Percentiles rank a stretch among this genome's conserved stretches.
phyloP scores from a whole-genome alignment of 2,329 filamentous ascomycete species.

The Karstenula rhodostoma region DNA sequence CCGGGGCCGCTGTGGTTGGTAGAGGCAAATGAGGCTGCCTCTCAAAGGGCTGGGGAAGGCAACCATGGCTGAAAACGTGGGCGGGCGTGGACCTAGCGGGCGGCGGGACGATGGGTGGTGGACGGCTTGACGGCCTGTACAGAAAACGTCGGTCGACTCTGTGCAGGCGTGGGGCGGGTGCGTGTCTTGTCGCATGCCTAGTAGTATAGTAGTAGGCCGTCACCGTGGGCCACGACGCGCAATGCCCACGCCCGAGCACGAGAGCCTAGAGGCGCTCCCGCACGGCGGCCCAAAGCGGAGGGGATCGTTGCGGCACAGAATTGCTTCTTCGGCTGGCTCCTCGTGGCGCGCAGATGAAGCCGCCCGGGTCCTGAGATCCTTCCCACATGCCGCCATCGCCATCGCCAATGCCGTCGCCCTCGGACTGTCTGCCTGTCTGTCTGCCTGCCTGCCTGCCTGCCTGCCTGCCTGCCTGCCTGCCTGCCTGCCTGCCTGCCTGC shows the following conservation, averaged over 20 bases:
- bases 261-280: slow-evolving; percentile 6
- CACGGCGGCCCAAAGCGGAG: background rate
- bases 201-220: background rate
- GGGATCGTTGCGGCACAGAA: slow-evolving; percentile 4
- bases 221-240: background rate
- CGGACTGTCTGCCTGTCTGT: too few species aligned
- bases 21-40: slow-evolving; percentile 26
- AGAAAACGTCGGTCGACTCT: too few species aligned
- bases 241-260: background rate
- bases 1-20: slow-evolving; percentile 15
- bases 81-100: slow-evolving; percentile 17
- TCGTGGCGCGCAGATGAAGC: slow-evolving; percentile 36
- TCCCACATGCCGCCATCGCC: background rate
- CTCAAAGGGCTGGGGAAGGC: slow-evolving; percentile 3
- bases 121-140: too few species aligned
- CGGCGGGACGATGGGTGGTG: slow-evolving; percentile 3
- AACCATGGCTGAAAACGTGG: slow-evolving; percentile 20
- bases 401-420: background rate
- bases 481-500: too few species aligned
- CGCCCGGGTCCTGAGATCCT: slow-evolving; percentile 8
- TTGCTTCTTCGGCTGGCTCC: slow-evolving; percentile 19
- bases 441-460: too few species aligned
- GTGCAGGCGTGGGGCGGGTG: background rate
- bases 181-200: background rate
- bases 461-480: too few species aligned